Conservation (phyloP, 306 rosid genomes). For the Psophocarpus tetragonolobus region DNA sequence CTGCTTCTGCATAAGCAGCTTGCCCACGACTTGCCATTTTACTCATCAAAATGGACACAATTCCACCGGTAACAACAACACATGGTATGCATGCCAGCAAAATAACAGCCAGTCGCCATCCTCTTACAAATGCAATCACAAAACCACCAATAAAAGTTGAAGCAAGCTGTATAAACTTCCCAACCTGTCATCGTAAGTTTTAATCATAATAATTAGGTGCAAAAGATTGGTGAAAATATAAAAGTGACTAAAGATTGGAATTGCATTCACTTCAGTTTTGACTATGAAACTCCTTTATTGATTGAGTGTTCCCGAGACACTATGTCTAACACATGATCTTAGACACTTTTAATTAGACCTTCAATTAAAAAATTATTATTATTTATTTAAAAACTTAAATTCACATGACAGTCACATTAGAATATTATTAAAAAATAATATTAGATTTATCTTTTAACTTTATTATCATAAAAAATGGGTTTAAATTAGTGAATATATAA, state of each 20-base stretch:
- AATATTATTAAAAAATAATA: no score
- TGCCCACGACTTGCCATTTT: constrained; percentile 82
- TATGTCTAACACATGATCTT: no score
- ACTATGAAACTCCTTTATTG: no score
- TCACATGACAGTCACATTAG: no score
- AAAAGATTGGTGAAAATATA: neutral
- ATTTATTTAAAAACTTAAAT: no score
- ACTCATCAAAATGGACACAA: constrained; percentile 40
- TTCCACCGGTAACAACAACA: constrained; percentile 54
- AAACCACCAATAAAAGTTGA: constrained; percentile 79
- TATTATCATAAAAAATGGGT: no score
- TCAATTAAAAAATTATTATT: no score
- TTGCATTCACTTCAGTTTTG: neutral
- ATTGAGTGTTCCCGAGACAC: no score
- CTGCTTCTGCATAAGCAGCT: constrained; percentile 85
- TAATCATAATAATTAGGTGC: neutral
- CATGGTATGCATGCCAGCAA: constrained; percentile 65
- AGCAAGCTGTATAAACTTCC: constrained; percentile 72
- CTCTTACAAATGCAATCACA: constrained; percentile 60
- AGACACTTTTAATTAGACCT: no score
- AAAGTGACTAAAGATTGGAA: neutral
- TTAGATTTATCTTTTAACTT: no score
- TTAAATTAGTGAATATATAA: no score
- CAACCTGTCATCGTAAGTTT: constrained; percentile 58
- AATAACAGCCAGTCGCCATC: constrained; percentile 73